Percentiles rank a stretch among this genome's conserved stretches.
Evolutionary conservation across 192 early-diverging fungal genomes (phyloP).

Genomic region (Rhizophagus clarus): DNA sequence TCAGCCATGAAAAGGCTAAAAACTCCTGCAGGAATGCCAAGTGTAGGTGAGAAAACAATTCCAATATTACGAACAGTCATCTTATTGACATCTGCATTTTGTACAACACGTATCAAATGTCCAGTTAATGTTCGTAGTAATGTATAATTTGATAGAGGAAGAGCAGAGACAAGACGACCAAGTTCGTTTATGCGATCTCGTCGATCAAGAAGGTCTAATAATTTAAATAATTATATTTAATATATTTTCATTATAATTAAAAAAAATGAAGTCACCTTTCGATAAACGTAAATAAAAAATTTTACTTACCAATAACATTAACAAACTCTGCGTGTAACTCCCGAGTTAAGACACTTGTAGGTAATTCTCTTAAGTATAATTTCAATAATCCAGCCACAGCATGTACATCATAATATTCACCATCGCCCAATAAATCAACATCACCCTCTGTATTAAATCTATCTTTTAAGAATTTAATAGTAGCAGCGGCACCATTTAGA

Average conservation of each 20-base stretch:
- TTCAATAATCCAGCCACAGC: slow-evolving; percentile 92
- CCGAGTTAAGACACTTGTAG: slow-evolving; percentile 84
- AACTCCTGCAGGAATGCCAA: slow-evolving; percentile 92
- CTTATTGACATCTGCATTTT: slow-evolving; percentile 79
- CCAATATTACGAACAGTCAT: slow-evolving; percentile 96
- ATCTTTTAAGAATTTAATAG: slow-evolving; percentile 76
- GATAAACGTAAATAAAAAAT: neutral
- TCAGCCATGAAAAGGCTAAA: slow-evolving; percentile 91
- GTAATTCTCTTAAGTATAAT: slow-evolving; percentile 87
- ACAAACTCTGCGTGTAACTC: slow-evolving; percentile 86
- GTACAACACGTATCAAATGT: slow-evolving; percentile 89
- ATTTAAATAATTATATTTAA: neutral
- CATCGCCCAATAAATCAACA: slow-evolving; percentile 62
- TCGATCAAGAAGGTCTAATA: slow-evolving; percentile 74
- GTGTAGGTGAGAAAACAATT: slow-evolving; percentile 94
- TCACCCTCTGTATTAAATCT: slow-evolving; percentile 85
- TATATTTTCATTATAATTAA: neutral
- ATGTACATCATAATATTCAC: slow-evolving; percentile 88
- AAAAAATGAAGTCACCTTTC: neutral
- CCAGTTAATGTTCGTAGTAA: slow-evolving; percentile 83
- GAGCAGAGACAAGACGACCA: slow-evolving; percentile 68
- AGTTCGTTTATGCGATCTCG: slow-evolving; percentile 82
- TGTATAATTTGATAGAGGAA: slow-evolving; percentile 91
- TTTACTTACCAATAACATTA: slow-evolving; percentile 67
- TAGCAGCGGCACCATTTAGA: slow-evolving; percentile 74